Conservation (phyloP, 305 asterid genomes). For the Salvia sclarea region DNA sequence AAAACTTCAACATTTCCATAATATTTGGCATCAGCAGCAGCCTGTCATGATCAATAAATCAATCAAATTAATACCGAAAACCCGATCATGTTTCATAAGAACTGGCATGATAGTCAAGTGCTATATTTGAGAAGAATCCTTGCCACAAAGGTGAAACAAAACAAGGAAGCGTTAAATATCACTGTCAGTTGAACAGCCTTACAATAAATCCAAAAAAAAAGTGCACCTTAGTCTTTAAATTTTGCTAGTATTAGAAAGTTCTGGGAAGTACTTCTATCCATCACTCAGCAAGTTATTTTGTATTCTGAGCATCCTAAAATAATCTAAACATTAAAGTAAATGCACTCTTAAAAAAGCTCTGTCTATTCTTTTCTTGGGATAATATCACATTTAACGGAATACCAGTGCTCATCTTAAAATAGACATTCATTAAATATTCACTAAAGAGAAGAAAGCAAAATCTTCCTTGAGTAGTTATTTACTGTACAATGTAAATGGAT, state of each 20-base stretch:
- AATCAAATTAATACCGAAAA: not conserved
- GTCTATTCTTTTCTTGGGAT: not conserved
- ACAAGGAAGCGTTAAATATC: not conserved
- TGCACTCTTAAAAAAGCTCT: constrained; percentile 1
- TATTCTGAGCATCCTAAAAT: constrained; percentile 7
- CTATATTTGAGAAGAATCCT: not conserved
- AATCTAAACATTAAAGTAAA: not conserved
- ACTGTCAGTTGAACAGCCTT: not conserved
- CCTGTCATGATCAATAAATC: constrained; percentile 48
- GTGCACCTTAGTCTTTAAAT: not conserved
- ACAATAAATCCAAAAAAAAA: not conserved
- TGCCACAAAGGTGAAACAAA: not conserved
- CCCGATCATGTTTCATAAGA: constrained; percentile 11
- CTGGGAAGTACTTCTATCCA: not conserved
- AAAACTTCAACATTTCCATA: constrained; percentile 80
- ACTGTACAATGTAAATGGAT: not conserved
- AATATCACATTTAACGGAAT: not conserved
- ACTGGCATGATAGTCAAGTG: not conserved
- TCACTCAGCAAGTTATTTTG: not conserved
- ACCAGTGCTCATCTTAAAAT: not conserved
- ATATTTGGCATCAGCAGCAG: constrained; percentile 96
- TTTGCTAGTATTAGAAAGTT: not conserved
- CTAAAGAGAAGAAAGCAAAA: not conserved
- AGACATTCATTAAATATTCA: constrained; percentile 3
- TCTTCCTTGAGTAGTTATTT: not conserved